Conservation (phyloP, 2,329 filamentous ascomycete species). For the Xylariaceae sp. region DNA sequence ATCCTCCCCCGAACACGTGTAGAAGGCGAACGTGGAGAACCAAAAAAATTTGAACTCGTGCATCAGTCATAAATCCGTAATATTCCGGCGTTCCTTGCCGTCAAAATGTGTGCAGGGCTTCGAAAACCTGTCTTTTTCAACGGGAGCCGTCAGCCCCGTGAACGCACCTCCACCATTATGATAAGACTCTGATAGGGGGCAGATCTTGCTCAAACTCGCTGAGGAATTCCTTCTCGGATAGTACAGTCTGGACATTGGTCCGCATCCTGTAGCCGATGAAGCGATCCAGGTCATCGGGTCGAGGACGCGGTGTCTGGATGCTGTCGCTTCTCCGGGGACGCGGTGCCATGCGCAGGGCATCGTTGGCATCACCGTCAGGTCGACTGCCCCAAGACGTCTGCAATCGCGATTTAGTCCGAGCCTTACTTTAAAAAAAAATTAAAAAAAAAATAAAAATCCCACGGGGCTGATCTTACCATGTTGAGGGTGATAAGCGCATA, state of each 20-base stretch:
- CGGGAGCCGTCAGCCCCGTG: too few species aligned
- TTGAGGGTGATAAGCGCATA: conserved; percentile 79
- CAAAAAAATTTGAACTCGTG: conserved; percentile 13
- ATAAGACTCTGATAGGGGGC: conserved; percentile 15
- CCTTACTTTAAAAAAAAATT: too few species aligned
- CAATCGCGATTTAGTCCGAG: conserved; percentile 13
- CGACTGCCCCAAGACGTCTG: conserved; percentile 96
- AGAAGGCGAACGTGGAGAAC: conserved; percentile 11
- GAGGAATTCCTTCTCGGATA: conserved; percentile 20
- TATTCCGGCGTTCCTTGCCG: neutral
- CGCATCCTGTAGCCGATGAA: conserved; percentile 15
- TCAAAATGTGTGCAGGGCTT: too few species aligned
- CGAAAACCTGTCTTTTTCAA: too few species aligned
- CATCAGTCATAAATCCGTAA: conserved; percentile 25
- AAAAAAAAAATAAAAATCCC: neutral
- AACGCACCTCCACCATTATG: conserved; percentile 5
- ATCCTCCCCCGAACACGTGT: conserved; percentile 17
- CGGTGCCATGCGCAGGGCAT: conserved; percentile 62
- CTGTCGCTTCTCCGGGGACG: conserved; percentile 35
- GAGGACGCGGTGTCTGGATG: conserved; percentile 28
- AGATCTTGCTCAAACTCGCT: conserved; percentile 13
- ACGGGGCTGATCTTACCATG: conserved; percentile 54
- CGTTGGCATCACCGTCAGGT: conserved; percentile 83
- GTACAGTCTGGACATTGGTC: conserved; percentile 4
- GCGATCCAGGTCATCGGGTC: conserved; percentile 27